A percentile compares a stretch with the other conserved stretches of the same genome.
Evolutionary conservation across 805 yeast species (phyloP).

Genomic region (Candida vaughaniae): DNA sequence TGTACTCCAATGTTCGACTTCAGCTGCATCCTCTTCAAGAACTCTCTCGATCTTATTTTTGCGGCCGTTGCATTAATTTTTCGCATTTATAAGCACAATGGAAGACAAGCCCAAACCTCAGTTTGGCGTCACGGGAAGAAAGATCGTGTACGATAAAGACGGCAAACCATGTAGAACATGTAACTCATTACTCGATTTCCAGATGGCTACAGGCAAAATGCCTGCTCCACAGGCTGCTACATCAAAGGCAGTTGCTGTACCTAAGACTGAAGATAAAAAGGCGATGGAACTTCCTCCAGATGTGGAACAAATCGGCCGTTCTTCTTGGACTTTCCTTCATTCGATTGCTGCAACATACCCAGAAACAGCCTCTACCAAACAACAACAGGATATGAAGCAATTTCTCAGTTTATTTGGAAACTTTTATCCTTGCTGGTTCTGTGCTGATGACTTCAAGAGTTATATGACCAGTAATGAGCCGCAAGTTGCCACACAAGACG

Average conservation of each 20-base stretch:
- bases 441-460: slow-evolving; percentile 78
- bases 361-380: slow-evolving; percentile 52
- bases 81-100: too few relatives aligned
- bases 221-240: not conserved
- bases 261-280: slow-evolving; percentile 33
- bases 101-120: too few relatives aligned
- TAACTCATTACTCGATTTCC: slow-evolving; percentile 78
- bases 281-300: slow-evolving; percentile 75
- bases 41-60: too few relatives aligned
- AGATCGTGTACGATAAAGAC: slow-evolving; percentile 76
- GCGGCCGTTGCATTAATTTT: too few relatives aligned
- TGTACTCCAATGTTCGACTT: too few relatives aligned
- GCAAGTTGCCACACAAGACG: slow-evolving; percentile 64
- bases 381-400: slow-evolving; percentile 69
- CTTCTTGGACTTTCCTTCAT: slow-evolving; percentile 92
- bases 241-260: slow-evolving; percentile 1
- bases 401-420: slow-evolving; percentile 72
- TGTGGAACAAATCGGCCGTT: slow-evolving; percentile 71
- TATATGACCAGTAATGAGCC: slow-evolving; percentile 59
- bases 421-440: slow-evolving; percentile 91
- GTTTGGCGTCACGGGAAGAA: slow-evolving; percentile 60
- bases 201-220: slow-evolving; percentile 45
- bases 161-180: slow-evolving; percentile 97
- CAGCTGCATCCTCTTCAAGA: too few relatives aligned
- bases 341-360: slow-evolving; percentile 91